Evolutionary conservation across 306 rosid species (phyloP), one percentile per base, ranked within the genome.

Genomic region (Cicer yamashitae): DNA sequence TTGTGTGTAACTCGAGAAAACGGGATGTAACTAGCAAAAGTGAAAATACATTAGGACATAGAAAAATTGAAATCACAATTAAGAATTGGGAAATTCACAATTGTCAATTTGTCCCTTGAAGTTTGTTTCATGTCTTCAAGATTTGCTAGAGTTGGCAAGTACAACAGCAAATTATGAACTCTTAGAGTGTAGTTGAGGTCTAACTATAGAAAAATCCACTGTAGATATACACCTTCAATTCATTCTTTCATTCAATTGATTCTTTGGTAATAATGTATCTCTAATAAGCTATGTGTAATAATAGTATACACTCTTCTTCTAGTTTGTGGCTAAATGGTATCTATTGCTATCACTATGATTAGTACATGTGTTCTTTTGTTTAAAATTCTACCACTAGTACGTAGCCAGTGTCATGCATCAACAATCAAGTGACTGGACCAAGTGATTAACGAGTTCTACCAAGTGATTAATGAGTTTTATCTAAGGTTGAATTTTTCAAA

Each of bases 211-310:
- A 74, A n/a, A 30, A 53, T 70, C 47, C 48, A 20, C 3, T 71
- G 73, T 61, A 77, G 72, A 83, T 84, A 80, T 83, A 82, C 53
- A 80, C 73, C 83, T 51, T 74, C 78, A 71, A 64, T 78, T 74
- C 87, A 86, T 87, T 89, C 85, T 67, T 85, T 86, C 57, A 85
- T 83, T 88, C 86, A 70, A 84, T 73, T 45, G 15, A 86, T 85
- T 88, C 79, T 81, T 83, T 74, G 62, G 45, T 75, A 60, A 68
- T 75, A 47, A 73, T 70, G 45, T 80, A 46, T 54, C 51, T 47
- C 54, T 66, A 13, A 47, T 56, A 76, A 63, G 46, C 6, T 39
- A 37, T 52, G 66, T 59, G 67, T 76, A 45, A 65, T 34, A 76
- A 61, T 76, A 45, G 59, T 34, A 76, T 38, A 70, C 67, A 58